Evolutionary conservation across 2,329 filamentous ascomycete species (phyloP), one percentile per base, ranked within the genome.

Genomic region (Colletotrichum filicis): DNA sequence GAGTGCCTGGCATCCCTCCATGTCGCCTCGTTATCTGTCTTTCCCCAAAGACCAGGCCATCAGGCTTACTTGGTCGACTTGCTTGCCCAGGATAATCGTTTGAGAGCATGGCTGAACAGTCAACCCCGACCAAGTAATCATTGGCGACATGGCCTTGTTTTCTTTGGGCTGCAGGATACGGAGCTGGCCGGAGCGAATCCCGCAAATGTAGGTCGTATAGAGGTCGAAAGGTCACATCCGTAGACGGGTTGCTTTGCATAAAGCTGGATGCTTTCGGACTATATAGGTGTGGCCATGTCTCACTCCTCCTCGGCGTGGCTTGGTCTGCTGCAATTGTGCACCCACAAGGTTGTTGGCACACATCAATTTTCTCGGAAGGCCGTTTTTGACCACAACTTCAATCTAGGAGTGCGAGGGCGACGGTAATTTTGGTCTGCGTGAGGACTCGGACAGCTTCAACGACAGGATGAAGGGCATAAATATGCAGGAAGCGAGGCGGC

Each of bases 401-500:
- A 26, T 52, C 7, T 14, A 64, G 22, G 61, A 22, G 24, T 16
- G 22, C 4, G 28, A 42, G 52, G 52, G 6, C 11, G 52, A 42
- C 4, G 11, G 32, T 42, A 19, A 11, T 19, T 28, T 37, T 26
- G 24, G 7, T 37, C 26, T 35, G 26, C 22, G 24, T 49, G 42
- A 49, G 42, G 19, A 49, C 42, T 19, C 19, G 7, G 19, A 49
- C 19, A 49, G 42, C 42, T 49, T n/a, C 19, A 49, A n/a, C 42
- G 42, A 9, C 24, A 26, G 53, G 53, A 79, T 79, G 78, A 77
- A 70, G 71, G 75, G 69, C 56, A 74, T 67, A 22, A 75, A 74
- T 8, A 70, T 67, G 53, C 58, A 75, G 24, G 66, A 78, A 53
- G 64, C 86, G 68, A 85, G 80, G 74, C 79, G 78, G 68, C 79